Base-by-base conservation (phyloP, 192 early-diverging fungal genomes). In the Mortierella hygrophila region DNA sequence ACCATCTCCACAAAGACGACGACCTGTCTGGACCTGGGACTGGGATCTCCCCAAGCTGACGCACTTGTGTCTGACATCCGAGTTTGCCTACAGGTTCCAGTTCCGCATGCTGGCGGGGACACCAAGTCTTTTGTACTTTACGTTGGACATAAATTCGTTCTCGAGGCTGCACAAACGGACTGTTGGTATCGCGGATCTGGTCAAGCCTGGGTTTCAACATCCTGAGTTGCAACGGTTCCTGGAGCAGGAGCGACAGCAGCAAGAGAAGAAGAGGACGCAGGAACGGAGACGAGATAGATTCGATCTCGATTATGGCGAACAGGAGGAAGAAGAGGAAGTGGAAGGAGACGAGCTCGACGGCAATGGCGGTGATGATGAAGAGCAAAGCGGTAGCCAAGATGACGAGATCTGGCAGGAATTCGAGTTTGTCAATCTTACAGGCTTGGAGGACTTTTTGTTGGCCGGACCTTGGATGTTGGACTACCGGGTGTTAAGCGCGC, bases 21-120 rank as follows among this genome's bases (percentile, higher is more conserved):
- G 40, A 21, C 70, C 46, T 10, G 42, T 23, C 10, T 82, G 81
- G 81, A 72, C 57, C 0, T 82, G 81, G 81, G 70, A 76, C 60
- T 82, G 81, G 81, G 13, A 82, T 54, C 37, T 82, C 2, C 81
- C 75, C 8, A 29, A 42, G 0, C 57, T 77, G 23, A n/a, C 7
- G 23, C 1, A 29, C 2, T 10, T 82, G 21, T 0, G 20, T 21
- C 35, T 82, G 32, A 37, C 32, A 6, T 10, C 41, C 42, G 81
- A 72, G 47, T 75, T 82, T 72, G 75, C 57, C 70, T 71, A 57
- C 44, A 10, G 69, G 23, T 82, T 77, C 70, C n/a, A 77, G 60
- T 82, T 77, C 57, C 75, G 9, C 41, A 72, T 77, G 81, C 44
- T 82, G 65, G 80, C 38, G 1, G 18, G 42, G 55, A 60, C 55